Percentiles rank a stretch among this genome's conserved stretches.
Conservation (phyloP, 495 filamentous ascomycete species). For the Lophiostoma macrostomum region DNA sequence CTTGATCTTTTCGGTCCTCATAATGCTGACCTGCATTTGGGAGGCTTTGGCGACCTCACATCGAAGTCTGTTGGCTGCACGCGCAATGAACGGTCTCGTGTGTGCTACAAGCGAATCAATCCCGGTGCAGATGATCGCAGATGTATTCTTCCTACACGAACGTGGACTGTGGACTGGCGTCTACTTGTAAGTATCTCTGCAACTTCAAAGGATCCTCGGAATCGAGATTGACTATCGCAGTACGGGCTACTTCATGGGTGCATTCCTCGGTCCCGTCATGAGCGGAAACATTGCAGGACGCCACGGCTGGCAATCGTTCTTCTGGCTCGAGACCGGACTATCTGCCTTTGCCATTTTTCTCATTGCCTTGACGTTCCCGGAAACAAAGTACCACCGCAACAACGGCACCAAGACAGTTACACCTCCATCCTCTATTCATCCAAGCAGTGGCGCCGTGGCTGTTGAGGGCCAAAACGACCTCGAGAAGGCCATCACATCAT, state of each 20-base stretch:
- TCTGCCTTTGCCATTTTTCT: conserved; percentile 48
- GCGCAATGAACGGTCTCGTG: conserved; percentile 56
- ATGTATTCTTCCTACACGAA: conserved; percentile 65
- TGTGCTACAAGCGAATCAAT: conserved; percentile 61
- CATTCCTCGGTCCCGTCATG: conserved; percentile 53
- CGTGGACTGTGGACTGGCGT: conserved; percentile 57
- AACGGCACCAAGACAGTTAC: conserved; percentile 19
- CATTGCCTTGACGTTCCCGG: conserved; percentile 55
- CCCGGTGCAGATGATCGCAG: conserved; percentile 62
- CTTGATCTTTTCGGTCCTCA: conserved; percentile 48
- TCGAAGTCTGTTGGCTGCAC: conserved; percentile 52
- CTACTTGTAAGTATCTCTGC: conserved; percentile 51
- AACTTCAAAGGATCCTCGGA: conserved; percentile 32
- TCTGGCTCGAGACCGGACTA: conserved; percentile 53
- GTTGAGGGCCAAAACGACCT: not conserved
- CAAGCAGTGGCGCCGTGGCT: not conserved
- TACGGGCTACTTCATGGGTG: conserved; percentile 40
- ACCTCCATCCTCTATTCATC: not conserved
- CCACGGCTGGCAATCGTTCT: conserved; percentile 55
- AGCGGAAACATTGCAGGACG: conserved; percentile 54
- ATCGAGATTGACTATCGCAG: conserved; percentile 20
- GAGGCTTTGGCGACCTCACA: conserved; percentile 44
- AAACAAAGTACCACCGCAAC: conserved; percentile 55
- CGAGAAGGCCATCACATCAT: conserved; percentile 5
- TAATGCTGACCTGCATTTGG: conserved; percentile 44